Percentiles rank a stretch among this genome's conserved stretches.
phyloP scores from a whole-genome alignment of 257 asterid species.

The Solanum verrucosum region DNA sequence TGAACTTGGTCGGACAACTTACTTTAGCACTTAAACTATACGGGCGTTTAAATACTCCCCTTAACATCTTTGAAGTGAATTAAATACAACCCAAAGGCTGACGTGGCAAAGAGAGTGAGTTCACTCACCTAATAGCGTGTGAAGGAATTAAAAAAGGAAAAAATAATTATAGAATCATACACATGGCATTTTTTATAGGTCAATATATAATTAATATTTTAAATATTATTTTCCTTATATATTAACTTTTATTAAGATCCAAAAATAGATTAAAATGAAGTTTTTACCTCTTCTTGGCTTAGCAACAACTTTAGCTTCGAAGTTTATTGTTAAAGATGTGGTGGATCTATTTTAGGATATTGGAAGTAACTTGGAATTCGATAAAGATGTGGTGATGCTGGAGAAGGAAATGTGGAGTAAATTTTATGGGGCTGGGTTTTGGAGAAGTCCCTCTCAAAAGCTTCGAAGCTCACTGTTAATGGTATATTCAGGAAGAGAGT shows the following conservation, averaged over 20 bases:
- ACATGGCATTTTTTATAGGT: background rate
- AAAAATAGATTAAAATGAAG: background rate
- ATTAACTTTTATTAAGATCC: background rate
- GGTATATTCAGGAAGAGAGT: background rate
- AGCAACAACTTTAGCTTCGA: background rate
- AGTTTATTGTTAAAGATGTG: background rate
- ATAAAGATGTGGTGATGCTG: background rate
- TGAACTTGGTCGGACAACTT: background rate
- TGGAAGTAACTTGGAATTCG: background rate
- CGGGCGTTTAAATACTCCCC: background rate
- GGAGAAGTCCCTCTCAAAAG: background rate
- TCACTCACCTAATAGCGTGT: background rate
- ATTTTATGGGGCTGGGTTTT: background rate
- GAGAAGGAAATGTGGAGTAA: background rate
- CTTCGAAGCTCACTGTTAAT: background rate
- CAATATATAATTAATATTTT: background rate
- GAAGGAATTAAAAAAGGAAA: background rate
- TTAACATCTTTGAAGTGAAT: background rate
- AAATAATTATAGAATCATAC: background rate
- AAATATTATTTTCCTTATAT: background rate
- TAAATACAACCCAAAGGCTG: background rate
- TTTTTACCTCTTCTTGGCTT: background rate
- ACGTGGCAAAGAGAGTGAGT: background rate
- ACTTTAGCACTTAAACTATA: background rate
- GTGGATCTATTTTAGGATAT: background rate